Percentiles rank a stretch among this genome's conserved stretches.
Conservation (phyloP, 2,329 filamentous ascomycete species). For the Rosellinia necatrix region DNA sequence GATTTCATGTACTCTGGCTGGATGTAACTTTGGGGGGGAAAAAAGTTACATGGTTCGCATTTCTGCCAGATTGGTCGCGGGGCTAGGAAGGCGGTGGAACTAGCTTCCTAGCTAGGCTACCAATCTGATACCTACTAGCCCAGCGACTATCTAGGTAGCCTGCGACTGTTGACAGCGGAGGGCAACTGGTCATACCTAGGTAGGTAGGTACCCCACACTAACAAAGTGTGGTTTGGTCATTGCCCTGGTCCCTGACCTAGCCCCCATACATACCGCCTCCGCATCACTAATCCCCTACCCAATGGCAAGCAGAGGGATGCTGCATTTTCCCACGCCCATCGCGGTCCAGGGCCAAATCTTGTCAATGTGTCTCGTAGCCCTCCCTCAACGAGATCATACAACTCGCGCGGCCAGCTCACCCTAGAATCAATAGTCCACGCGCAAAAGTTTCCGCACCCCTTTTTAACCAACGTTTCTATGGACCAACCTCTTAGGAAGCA, state of each 20-base stretch:
- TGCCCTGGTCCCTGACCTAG: not conserved
- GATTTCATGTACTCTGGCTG: no score
- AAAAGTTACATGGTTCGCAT: slow-evolving; percentile 16
- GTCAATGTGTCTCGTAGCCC: no score
- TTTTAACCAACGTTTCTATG: slow-evolving; percentile 10
- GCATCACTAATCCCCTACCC: no score
- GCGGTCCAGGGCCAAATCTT: no score
- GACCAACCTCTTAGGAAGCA: slow-evolving; percentile 1
- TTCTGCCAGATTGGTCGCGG: slow-evolving; percentile 25
- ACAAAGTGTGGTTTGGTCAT: not conserved
- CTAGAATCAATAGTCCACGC: not conserved
- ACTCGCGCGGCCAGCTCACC: no score
- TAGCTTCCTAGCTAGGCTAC: not conserved
- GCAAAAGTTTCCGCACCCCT: not conserved
- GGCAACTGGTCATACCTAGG: not conserved
- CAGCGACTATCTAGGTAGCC: no score
- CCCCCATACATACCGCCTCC: no score
- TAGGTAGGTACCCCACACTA: not conserved
- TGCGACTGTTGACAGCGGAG: no score
- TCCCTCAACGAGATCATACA: no score
- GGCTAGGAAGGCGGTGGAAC: slow-evolving; percentile 26
- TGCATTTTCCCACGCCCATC: no score
- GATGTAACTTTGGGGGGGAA: slow-evolving; percentile 13
- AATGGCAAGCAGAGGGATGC: no score
- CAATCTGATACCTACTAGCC: no score